A percentile compares a stretch with the other conserved stretches of the same genome.
phyloP scores from a whole-genome alignment of 768 basidiomycete genomes.

The Piloderma croceum region DNA sequence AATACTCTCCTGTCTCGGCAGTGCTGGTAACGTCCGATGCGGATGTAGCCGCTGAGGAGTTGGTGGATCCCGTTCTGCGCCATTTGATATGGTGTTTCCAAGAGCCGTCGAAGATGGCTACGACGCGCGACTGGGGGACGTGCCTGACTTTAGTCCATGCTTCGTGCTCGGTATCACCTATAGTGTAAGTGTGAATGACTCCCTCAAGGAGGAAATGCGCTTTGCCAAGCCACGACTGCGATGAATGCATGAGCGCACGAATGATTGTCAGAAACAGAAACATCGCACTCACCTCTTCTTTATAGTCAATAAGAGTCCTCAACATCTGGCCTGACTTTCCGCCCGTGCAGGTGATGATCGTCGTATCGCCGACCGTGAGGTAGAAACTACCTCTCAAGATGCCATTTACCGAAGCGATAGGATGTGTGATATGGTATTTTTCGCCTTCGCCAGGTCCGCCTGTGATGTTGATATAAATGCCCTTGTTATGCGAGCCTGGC shows the following conservation, averaged over 20 bases:
- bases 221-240: conserved; percentile 81
- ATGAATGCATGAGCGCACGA: neutral
- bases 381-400: conserved; percentile 90
- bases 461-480: conserved; percentile 76
- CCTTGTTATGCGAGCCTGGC: conserved; percentile 83
- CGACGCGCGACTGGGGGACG: conserved; percentile 71
- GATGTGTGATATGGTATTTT: conserved; percentile 84
- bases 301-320: conserved; percentile 86
- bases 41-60: conserved; percentile 45
- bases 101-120: conserved; percentile 81
- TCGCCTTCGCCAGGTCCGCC: conserved; percentile 74
- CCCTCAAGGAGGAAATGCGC: conserved; percentile 85
- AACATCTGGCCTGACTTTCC: conserved; percentile 57
- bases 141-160: conserved; percentile 87
- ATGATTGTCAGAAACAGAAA: conserved; percentile 5
- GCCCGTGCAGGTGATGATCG: conserved; percentile 75
- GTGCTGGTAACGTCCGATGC: conserved; percentile 25
- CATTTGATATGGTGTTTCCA: conserved; percentile 85
- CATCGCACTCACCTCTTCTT: conserved; percentile 73
- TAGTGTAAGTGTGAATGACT: conserved; percentile 77
- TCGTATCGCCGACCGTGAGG: conserved; percentile 76
- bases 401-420: conserved; percentile 85
- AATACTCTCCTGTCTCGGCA: conserved; percentile 46
- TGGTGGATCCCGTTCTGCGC: conserved; percentile 51
- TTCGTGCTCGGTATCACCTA: conserved; percentile 54